A percentile compares a stretch with the other conserved stretches of the same genome.
Conservation (phyloP, 2,329 filamentous ascomycete genomes). For the Fusarium incarnatum region DNA sequence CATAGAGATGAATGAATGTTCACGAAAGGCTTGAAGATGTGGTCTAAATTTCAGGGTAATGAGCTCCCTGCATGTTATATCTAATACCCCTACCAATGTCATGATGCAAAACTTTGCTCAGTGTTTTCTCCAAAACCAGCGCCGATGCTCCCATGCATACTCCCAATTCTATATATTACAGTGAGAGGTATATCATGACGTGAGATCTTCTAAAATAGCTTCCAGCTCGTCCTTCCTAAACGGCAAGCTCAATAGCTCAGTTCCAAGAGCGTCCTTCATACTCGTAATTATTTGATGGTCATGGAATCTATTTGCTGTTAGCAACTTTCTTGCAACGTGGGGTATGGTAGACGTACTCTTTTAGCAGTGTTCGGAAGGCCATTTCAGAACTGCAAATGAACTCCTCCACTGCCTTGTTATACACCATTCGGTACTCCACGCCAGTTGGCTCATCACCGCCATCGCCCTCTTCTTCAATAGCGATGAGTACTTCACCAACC, state of each 20-base stretch:
- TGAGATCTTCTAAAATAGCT: conserved; percentile 81
- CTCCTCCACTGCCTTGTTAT: conserved; percentile 95
- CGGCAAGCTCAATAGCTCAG: conserved; percentile 86
- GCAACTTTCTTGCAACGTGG: conserved; percentile 41
- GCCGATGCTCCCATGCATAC: conserved; percentile 20
- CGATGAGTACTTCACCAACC: conserved; percentile 83
- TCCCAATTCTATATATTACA: conserved; percentile 14
- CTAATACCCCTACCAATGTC: conserved; percentile 32
- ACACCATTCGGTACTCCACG: conserved; percentile 90
- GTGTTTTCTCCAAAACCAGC: conserved; percentile 14
- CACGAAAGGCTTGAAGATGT: conserved; percentile 27
- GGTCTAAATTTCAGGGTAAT: conserved; percentile 3
- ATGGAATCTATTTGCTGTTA: conserved; percentile 73
- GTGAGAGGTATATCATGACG: conserved; percentile 42
- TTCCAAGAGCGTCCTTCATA: conserved; percentile 84
- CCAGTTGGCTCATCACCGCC: conserved; percentile 68
- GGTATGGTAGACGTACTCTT: conserved; percentile 72
- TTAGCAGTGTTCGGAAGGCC: conserved; percentile 91
- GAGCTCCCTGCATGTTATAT: conserved; percentile 13
- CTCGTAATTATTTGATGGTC: conserved; percentile 98
- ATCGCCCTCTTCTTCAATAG: conserved; percentile 70
- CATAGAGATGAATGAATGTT: conserved; percentile 42
- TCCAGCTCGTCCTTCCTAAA: conserved; percentile 91
- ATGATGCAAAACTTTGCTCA: conserved; percentile 9
- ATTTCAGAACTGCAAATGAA: conserved; percentile 98